Evolutionary conservation across 495 filamentous ascomycete species (phyloP), one percentile per base, ranked within the genome.

Genomic region (Extremus antarcticus): DNA sequence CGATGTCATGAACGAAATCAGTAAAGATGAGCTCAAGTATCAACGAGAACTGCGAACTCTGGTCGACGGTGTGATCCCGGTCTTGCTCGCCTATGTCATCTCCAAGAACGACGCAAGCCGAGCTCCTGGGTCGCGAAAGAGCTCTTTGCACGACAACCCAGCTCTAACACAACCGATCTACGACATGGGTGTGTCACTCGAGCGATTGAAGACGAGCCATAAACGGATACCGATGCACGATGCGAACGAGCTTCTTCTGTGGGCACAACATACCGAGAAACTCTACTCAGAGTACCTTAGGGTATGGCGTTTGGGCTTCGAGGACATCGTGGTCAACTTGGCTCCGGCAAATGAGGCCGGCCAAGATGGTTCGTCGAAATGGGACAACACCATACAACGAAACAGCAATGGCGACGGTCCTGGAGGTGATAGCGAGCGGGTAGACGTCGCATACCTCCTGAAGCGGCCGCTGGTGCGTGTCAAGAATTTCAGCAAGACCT

Each of bases 61-160:
- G 21, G 91, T 97, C 11, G 94, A 94, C 58, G 94, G 94, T 50
- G 92, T 99, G 17, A 86, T 99, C 51, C 94, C 92, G 9, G 94
- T 97, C 9, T 78, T 99, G 1, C 71, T 97, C 51, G 86, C 78
- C 10, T 89, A 90, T 57, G 88, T 95, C 19, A 72, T 91, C 52
- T 94, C 81, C 51, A 87, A 78, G 64, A 83, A 74, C 7, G 82
- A 84, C 50, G 77, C 82, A 19, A 78, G 77, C 80, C 15, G 82
- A 82, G 51, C 81, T 81, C 29, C 73, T 90, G n/a, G 88, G 90
- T 63, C 69, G 73, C 38, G 74, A 74, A 3, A 74, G 10, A 21
- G 78, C 19, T 65, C 74, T 48, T 71, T 73, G 3, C 71, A 72
- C 11, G 75, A 78, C 57, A 79, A 83, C 51, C 60, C 76, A 48